Evolutionary conservation across 495 filamentous ascomycete species (phyloP), one percentile per base, ranked within the genome.

Genomic region (Cenococcum geophilum): DNA sequence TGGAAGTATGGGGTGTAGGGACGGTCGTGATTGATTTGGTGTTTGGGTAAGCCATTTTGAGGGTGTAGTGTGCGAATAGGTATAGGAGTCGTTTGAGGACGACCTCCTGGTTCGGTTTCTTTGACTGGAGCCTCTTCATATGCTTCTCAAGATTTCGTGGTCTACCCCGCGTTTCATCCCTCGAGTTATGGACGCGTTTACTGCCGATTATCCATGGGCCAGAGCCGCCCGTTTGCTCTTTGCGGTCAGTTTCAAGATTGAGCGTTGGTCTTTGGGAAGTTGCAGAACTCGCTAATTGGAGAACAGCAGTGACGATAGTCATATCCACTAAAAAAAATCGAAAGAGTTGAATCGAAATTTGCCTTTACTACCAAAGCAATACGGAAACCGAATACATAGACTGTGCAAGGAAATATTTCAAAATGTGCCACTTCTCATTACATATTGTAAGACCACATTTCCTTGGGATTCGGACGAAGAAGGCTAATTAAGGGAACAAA

Each of bases 391-490:
- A 32, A 32, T 32, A 6, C 6, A 32, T 32, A 3, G 40, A 45
- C 12, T 45, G 1, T 14, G 40, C 14, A 45, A 45, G 11, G 18
- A 18, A 45, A 45, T 14, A 45, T 16, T 45, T n/a, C 20, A 40
- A 56, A 12, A 56, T 56, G 54, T 56, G 54, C 34, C 54, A 56
- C 32, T 56, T 40, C 54, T n/a, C 54, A 40, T 32, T 56, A 6
- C 54, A 56, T 25, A 56, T 56, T 25, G 54, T 56, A 37, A n/a
- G 54, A 36, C 25, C 10, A 49, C 18, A 49, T 6, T 22, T 12
- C 27, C 27, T 32, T 48, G 9, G 3, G 9, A 10, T 5, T 48
- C 2, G 9, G 43, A 2, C 9, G 43, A 3, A 48, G 43, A 48
- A 48, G 50, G n/a, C 14, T 32, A 32, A 32, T 32, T 6, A 18